These are phyloP conservation scores for Borovskyia barvae DNA, from an alignment of 208 protist genomes.

Conservation along the genomic window DNA sequence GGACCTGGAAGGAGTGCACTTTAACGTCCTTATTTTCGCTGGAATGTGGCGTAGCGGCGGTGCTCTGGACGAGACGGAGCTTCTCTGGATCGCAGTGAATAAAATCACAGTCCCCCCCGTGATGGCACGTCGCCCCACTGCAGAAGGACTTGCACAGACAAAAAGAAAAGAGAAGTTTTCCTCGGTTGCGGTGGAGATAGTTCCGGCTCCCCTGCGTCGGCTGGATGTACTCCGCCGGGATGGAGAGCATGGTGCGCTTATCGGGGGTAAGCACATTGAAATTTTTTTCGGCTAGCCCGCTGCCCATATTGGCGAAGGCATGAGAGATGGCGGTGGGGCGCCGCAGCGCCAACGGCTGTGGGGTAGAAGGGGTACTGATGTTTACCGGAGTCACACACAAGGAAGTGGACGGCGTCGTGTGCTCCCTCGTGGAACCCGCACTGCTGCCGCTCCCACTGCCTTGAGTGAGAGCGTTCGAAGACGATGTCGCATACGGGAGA, in stretches of 20 bases:
- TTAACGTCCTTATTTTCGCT: neutral
- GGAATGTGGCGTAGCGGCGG: too few relatives aligned
- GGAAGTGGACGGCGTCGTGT: neutral
- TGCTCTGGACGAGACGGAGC: constrained; percentile 27
- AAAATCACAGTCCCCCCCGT: constrained; percentile 55
- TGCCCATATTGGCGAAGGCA: constrained; percentile 13
- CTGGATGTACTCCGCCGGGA: constrained; percentile 50
- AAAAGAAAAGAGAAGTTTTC: constrained; percentile 53
- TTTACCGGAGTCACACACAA: neutral
- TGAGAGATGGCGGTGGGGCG: constrained; percentile 16
- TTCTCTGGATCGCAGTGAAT: constrained; percentile 58
- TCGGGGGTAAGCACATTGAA: constrained; percentile 66
- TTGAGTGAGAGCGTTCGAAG: constrained; percentile 5
- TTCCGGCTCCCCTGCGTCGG: constrained; percentile 45
- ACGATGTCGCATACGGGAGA: neutral
- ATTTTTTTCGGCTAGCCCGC: constrained; percentile 32
- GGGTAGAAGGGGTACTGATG: neutral
- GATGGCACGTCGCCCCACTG: constrained; percentile 34
- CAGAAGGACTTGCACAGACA: constrained; percentile 63
- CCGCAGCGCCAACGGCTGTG: neutral
- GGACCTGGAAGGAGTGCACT: constrained; percentile 42
- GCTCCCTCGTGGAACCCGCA: constrained; percentile 3
- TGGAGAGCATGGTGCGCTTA: constrained; percentile 60
- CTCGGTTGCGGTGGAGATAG: constrained; percentile 41
- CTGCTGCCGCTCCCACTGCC: constrained; percentile 5